Percentiles rank a stretch among this genome's conserved stretches.
Evolutionary conservation across 176 grass and related monocot genomes (phyloP).

Genomic region (Musa acuminata): DNA sequence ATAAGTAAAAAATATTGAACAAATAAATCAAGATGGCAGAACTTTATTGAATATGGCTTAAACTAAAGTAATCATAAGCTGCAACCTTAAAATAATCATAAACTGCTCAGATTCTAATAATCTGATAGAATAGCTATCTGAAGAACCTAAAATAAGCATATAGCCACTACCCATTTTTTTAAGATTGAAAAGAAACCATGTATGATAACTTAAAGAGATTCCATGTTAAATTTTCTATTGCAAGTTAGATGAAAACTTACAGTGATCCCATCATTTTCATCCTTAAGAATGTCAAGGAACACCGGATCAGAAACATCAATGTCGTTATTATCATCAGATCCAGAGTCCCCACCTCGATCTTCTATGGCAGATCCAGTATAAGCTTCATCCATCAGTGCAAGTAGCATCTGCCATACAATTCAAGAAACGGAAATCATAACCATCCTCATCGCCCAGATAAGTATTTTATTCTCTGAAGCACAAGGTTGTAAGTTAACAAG

Average conservation of each 20-base stretch:
- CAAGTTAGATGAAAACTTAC: slow-evolving; percentile 32
- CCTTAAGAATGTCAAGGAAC: slow-evolving; percentile 94
- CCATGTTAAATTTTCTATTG: not conserved
- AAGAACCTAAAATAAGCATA: not conserved
- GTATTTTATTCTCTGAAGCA: not conserved
- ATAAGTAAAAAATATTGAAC: too few relatives aligned
- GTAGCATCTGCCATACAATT: slow-evolving; percentile 49
- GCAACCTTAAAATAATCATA: too few relatives aligned
- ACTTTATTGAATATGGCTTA: too few relatives aligned
- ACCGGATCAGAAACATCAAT: slow-evolving; percentile 76
- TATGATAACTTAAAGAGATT: not conserved
- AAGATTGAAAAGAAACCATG: not conserved
- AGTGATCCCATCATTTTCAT: slow-evolving; percentile 92
- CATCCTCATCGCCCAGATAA: not conserved
- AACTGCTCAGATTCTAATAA: too few relatives aligned
- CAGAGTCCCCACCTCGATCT: slow-evolving; percentile 52
- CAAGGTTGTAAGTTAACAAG: slow-evolving; percentile 7
- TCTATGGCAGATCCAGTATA: slow-evolving; percentile 89
- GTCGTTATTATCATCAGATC: slow-evolving; percentile 58
- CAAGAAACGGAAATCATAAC: slow-evolving; percentile 14
- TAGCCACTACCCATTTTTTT: not conserved
- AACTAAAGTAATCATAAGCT: too few relatives aligned
- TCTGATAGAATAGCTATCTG: too few relatives aligned
- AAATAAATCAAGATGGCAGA: too few relatives aligned
- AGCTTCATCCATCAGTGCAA: slow-evolving; percentile 94